A percentile compares a stretch with the other conserved stretches of the same genome.
These are phyloP conservation scores for Protomyces inundatus DNA, from an alignment of 1,139 yeast genomes.

Conservation along the genomic window DNA sequence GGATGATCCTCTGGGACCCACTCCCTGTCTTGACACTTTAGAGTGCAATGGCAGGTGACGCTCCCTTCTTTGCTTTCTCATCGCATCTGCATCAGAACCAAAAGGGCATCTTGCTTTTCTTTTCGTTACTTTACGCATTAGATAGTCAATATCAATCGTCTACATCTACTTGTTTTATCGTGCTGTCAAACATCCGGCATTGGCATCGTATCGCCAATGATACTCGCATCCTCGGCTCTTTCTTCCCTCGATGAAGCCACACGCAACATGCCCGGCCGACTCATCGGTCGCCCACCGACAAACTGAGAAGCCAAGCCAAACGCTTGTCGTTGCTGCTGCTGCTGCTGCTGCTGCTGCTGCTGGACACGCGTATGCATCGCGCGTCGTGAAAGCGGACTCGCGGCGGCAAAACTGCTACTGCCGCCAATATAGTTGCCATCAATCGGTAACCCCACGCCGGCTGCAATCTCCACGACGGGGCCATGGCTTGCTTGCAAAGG, in stretches of 20 bases:
- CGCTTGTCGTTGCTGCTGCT: not conserved
- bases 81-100: not conserved
- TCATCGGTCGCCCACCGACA: not conserved
- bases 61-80: not conserved
- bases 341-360: not conserved
- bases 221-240: conserved; percentile 19
- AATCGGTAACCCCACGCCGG: not conserved
- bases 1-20: conserved; percentile 1
- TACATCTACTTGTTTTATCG: not conserved
- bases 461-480: not conserved
- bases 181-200: not conserved
- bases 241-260: not conserved
- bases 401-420: not conserved
- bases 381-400: not conserved
- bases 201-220: conserved; percentile 8
- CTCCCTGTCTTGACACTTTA: not conserved
- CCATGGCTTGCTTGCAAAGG: not conserved
- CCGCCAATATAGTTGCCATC: not conserved
- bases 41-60: not conserved
- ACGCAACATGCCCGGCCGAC: not conserved
- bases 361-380: not conserved
- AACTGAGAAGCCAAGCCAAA: too few relatives aligned
- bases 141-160: not conserved
- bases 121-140: not conserved
- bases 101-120: not conserved